Evolutionary conservation across 2,329 filamentous ascomycete species (phyloP), one percentile per base, ranked within the genome.

Genomic region (Myriangium duriaei): DNA sequence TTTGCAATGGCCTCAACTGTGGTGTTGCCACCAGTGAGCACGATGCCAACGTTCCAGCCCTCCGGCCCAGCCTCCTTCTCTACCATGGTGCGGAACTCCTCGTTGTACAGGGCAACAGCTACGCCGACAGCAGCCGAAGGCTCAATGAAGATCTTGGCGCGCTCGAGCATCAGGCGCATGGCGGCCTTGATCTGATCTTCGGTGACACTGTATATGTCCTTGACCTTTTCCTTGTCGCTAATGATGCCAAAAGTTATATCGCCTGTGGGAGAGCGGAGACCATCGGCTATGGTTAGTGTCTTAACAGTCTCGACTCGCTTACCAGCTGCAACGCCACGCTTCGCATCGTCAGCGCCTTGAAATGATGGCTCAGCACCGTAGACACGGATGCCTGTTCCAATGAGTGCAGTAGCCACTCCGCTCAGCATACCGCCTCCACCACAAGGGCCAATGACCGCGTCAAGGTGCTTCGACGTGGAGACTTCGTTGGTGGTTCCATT

Each of bases 101-200:
- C 83, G 55, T 94, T 81, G 47, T 75, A 95, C 47, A 96, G 62
- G 37, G 77, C 79, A 5, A 83, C 81, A 0, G 88, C 91, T 42
- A 96, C 58, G 1, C 76, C 74, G n/a, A 95, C 87, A 2, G 79
- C 85, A 0, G 81, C 75, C 58, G 80, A 87, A 14, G 88, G 88
- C 67, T 96, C 88, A 10, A 95, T 76, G 14, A 95, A 76, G 32
- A 93, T 63, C 72, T 96, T 95, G 69, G 91, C 76, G 41, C 87
- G 65, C 71, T 96, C 88, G 45, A 87, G 63, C 21, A 93, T 79
- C 44, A 96, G 59, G 44, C 71, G 63, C 72, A 94, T 71, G 10
- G 87, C 81, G 14, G 65, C 69, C 51, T 72, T 70, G 56, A 96
- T 95, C 66, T 94, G 75, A 39, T 79, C 76, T 58, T 96, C 88